Conservation (phyloP, 345 rosid genomes). For the Eucalyptus virginea region DNA sequence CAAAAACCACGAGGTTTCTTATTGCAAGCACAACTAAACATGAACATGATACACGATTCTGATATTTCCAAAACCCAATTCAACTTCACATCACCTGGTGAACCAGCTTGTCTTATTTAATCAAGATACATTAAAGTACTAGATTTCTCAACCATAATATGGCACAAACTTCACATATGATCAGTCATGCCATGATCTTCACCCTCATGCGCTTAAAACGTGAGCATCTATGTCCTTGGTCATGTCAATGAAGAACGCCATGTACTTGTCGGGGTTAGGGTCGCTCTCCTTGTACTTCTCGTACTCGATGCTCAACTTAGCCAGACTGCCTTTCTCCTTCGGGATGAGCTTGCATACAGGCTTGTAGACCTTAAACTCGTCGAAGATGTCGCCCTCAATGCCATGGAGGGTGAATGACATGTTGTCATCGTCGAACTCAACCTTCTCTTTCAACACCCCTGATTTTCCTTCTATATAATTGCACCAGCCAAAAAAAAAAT, state of each 20-base stretch:
- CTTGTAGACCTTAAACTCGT: conserved; percentile 1
- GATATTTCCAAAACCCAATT: background rate
- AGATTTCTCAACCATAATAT: background rate
- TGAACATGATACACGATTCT: background rate
- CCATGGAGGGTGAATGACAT: background rate
- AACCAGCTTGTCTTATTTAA: background rate
- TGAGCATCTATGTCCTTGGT: conserved; percentile 1
- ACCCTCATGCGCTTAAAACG: background rate
- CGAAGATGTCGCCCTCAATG: conserved; percentile 3
- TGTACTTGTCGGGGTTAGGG: background rate
- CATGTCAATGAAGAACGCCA: background rate
- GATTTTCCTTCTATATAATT: conserved; percentile 1
- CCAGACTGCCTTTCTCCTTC: background rate
- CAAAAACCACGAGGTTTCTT: background rate
- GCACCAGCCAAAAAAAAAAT: background rate
- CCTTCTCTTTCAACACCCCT: conserved; percentile 1
- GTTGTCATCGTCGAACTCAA: conserved; percentile 7
- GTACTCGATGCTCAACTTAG: conserved; percentile 1
- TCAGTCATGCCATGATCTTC: background rate
- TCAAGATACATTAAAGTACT: background rate
- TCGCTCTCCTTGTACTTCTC: conserved; percentile 7
- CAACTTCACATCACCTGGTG: background rate
- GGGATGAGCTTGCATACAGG: background rate
- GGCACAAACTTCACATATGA: background rate
- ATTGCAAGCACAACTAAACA: background rate